A percentile compares a stretch with the other conserved stretches of the same genome.
These are phyloP conservation scores for Paramicrosporidium saccamoebae DNA, from an alignment of 371 early-diverging fungal genomes.

Conservation along the genomic window DNA sequence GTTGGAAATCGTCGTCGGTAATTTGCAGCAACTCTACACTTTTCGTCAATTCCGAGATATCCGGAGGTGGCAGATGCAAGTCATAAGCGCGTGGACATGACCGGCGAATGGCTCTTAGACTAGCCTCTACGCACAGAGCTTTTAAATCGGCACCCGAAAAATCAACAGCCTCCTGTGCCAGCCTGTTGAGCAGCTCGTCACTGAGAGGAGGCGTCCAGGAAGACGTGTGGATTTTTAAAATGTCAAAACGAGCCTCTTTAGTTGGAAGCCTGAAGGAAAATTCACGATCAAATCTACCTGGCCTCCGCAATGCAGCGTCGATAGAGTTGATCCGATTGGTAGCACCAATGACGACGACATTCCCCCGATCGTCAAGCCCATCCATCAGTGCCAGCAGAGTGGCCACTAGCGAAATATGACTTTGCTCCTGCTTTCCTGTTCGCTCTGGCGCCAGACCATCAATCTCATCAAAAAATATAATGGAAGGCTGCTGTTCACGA, in stretches of 20 bases:
- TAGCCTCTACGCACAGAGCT: slow-evolving; percentile 39
- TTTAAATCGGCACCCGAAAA: slow-evolving; percentile 20
- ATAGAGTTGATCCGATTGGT: slow-evolving; percentile 16
- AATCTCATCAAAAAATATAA: slow-evolving; percentile 29
- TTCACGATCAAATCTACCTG: slow-evolving; percentile 37
- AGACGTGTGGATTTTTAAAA: slow-evolving; percentile 37
- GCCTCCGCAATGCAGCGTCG: slow-evolving; percentile 24
- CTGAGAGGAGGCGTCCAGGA: slow-evolving; percentile 8
- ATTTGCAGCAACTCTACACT: too few species aligned
- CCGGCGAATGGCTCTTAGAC: slow-evolving; percentile 21
- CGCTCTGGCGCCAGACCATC: slow-evolving; percentile 23
- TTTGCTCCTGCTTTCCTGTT: slow-evolving; percentile 17
- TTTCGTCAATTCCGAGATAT: too few species aligned
- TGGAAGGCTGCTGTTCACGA: slow-evolving; percentile 12
- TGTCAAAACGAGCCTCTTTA: slow-evolving; percentile 44
- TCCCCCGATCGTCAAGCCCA: slow-evolving; percentile 26
- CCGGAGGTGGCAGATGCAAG: too few species aligned
- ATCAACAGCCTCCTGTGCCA: slow-evolving; percentile 9
- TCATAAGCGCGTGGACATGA: slow-evolving; percentile 18
- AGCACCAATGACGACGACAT: slow-evolving; percentile 28
- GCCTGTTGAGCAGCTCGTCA: slow-evolving; percentile 5
- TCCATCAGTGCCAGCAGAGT: slow-evolving; percentile 29
- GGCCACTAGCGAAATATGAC: slow-evolving; percentile 24
- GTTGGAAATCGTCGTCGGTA: too few species aligned
- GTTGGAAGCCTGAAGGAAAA: slow-evolving; percentile 82